These are phyloP conservation scores for Talinum fruticosum DNA, from an alignment of 148 eudicot genomes.

Conservation along the genomic window DNA sequence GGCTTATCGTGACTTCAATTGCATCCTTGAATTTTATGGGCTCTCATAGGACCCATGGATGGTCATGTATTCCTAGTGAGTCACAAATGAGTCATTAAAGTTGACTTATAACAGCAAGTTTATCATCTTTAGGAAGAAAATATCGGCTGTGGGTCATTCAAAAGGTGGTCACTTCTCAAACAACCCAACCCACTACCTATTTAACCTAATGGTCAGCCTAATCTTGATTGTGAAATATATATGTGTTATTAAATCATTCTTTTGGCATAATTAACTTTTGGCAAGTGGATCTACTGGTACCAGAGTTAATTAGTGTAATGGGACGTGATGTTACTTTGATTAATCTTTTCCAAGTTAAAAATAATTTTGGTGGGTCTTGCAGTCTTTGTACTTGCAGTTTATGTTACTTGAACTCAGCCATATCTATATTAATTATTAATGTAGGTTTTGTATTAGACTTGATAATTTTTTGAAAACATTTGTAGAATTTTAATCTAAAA, in stretches of 20 bases:
- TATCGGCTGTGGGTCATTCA: not conserved
- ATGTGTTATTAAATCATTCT: too few species aligned
- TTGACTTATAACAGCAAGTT: constrained; percentile 8
- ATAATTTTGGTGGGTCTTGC: too few species aligned
- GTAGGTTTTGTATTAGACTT: too few species aligned
- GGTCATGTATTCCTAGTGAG: not conserved
- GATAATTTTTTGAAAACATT: too few species aligned
- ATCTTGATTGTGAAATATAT: too few species aligned
- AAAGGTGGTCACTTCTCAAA: not conserved
- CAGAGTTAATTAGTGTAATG: not conserved
- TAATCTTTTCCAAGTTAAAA: too few species aligned
- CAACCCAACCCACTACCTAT: not conserved
- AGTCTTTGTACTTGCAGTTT: too few species aligned
- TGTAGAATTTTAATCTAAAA: too few species aligned
- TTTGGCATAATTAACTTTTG: too few species aligned
- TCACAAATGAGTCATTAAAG: constrained; percentile 11
- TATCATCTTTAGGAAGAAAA: not conserved
- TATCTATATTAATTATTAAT: too few species aligned
- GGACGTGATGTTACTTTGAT: not conserved
- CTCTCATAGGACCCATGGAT: constrained; percentile 1
- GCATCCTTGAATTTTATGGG: not conserved
- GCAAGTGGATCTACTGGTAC: not conserved
- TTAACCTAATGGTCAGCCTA: too few species aligned
- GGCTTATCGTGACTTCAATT: not conserved
- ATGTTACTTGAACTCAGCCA: too few species aligned